Conservation (phyloP, 805 yeast species). For the Metschnikowia borealis region DNA sequence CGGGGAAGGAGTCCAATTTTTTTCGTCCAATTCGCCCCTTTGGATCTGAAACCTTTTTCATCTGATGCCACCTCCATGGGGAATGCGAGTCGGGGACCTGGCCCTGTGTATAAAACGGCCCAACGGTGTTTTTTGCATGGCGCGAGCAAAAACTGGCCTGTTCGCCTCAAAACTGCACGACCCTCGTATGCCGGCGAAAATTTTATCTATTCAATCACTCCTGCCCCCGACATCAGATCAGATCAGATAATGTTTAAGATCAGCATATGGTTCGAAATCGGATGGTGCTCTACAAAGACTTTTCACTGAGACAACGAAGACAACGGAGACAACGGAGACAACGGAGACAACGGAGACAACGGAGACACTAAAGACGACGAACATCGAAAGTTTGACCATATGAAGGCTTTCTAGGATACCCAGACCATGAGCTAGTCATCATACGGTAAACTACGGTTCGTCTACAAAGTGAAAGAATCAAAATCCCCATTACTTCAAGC, state of each 20-base stretch:
- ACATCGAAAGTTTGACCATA: neutral
- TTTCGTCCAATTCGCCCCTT: neutral
- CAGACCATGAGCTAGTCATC: no score
- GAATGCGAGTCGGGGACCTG: neutral
- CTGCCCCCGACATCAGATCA: neutral
- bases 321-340: no score
- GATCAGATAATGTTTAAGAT: no score
- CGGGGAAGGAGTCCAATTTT: neutral
- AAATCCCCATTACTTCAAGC: neutral
- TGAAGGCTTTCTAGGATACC: no score
- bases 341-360: no score
- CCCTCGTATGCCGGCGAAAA: neutral
- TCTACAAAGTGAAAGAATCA: neutral
- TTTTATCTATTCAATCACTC: slow-evolving; percentile 2
- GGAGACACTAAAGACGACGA: neutral
- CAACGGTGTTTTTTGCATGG: neutral
- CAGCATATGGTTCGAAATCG: no score
- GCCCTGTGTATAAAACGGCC: neutral
- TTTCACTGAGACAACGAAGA: no score
- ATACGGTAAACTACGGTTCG: no score
- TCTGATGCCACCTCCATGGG: neutral
- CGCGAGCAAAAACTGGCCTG: neutral
- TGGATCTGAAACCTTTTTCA: neutral
- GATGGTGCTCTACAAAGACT: no score
- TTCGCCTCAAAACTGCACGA: neutral